Evolutionary conservation across 441 rosid genomes (phyloP).

Genomic region (Cnidoscolus chayamansa): DNA sequence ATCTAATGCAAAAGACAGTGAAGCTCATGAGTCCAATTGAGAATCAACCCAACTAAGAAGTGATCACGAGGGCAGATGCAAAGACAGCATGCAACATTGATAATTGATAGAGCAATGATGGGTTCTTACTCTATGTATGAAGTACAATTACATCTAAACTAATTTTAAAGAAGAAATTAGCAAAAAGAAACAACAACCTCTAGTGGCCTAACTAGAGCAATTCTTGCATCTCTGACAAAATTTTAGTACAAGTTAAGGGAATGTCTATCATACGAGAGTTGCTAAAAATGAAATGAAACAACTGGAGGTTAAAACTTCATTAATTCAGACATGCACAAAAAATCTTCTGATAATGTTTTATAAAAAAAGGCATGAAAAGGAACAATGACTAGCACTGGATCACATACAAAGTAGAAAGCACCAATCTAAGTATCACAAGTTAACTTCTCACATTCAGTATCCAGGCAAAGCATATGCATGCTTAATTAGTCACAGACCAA

Average conservation of each 20-base stretch:
- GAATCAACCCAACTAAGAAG: not conserved
- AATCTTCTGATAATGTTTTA: not conserved
- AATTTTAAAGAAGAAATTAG: not conserved
- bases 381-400: not conserved
- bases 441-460: not conserved
- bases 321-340: not conserved
- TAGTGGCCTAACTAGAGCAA: not conserved
- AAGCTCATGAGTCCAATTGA: not conserved
- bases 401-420: not conserved
- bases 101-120: not conserved
- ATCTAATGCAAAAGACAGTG: conserved; percentile 3
- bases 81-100: not conserved
- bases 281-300: not conserved
- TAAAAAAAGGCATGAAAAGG: not conserved
- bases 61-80: not conserved
- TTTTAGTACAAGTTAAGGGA: not conserved
- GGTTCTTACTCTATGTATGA: too few relatives aligned
- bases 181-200: not conserved
- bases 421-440: not conserved
- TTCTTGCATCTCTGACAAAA: not conserved
- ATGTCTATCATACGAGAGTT: not conserved
- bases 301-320: not conserved
- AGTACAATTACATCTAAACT: not conserved
- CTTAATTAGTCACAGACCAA: not conserved
- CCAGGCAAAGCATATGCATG: not conserved